Evolutionary conservation across 148 eudicot genomes (phyloP).

Genomic region (Linanthus parryae): DNA sequence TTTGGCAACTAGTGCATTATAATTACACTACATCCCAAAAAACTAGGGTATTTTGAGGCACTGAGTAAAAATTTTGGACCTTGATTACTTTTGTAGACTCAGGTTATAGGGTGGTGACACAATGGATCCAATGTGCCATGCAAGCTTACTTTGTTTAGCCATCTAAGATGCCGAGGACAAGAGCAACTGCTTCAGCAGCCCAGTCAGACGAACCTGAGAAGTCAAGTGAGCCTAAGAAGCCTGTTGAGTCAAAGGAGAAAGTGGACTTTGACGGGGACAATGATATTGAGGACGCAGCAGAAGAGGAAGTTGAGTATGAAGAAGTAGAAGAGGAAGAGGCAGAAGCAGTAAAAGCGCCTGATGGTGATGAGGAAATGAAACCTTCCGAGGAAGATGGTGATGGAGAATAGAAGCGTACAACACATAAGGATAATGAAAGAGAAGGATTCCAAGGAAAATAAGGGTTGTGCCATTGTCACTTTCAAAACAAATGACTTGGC

Average conservation of each 20-base stretch:
- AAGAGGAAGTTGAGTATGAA: constrained; percentile 74
- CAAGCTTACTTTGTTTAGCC: background rate
- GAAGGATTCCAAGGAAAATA: constrained; percentile 66
- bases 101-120: too few relatives aligned
- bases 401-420: constrained; percentile 28
- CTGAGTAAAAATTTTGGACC: too few relatives aligned
- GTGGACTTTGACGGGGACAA: constrained; percentile 61
- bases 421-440: constrained; percentile 90
- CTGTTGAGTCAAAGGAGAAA: constrained; percentile 43
- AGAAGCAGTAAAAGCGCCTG: constrained; percentile 49
- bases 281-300: constrained; percentile 64
- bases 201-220: constrained; percentile 37
- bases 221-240: constrained; percentile 35
- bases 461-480: constrained; percentile 94
- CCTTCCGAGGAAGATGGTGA: constrained; percentile 53
- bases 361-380: constrained; percentile 39
- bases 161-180: constrained; percentile 56
- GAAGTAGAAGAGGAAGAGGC: constrained; percentile 60
- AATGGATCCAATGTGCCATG: too few relatives aligned
- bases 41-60: too few relatives aligned
- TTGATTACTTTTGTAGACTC: too few relatives aligned
- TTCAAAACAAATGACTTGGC: constrained; percentile 83
- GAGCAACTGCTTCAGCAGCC: constrained; percentile 39
- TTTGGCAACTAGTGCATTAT: too few relatives aligned
- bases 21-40: too few relatives aligned